Conservation (phyloP, 2,329 filamentous ascomycete species). For the Colletotrichum sublineola region DNA sequence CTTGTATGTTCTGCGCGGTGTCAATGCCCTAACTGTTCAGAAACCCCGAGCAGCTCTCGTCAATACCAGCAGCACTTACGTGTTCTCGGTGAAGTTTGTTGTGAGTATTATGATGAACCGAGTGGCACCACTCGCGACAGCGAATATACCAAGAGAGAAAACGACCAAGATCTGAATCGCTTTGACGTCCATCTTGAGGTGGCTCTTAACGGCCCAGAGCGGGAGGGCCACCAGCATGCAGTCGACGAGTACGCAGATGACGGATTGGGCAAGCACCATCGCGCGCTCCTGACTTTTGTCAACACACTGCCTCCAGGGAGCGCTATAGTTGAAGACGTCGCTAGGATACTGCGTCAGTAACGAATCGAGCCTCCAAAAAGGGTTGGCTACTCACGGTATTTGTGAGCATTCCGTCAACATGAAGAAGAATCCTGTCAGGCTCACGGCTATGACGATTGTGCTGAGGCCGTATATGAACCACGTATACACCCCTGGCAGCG, state of each 20-base stretch:
- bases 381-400: slow-evolving; percentile 38
- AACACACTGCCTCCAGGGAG: slow-evolving; percentile 46
- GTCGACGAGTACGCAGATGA: slow-evolving; percentile 52
- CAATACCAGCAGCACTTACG: slow-evolving; percentile 47
- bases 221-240: slow-evolving; percentile 52
- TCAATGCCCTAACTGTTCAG: neutral
- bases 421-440: slow-evolving; percentile 43
- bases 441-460: slow-evolving; percentile 41
- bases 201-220: slow-evolving; percentile 53
- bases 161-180: slow-evolving; percentile 53
- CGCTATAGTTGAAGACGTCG: slow-evolving; percentile 31
- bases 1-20: slow-evolving; percentile 51
- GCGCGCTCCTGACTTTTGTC: slow-evolving; percentile 43
- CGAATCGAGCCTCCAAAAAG: too few relatives aligned
- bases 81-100: slow-evolving; percentile 48
- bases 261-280: slow-evolving; percentile 53
- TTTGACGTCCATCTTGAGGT: slow-evolving; percentile 52
- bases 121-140: slow-evolving; percentile 54
- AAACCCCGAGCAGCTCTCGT: neutral
- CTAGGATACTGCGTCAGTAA: slow-evolving; percentile 6
- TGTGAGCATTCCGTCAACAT: slow-evolving; percentile 45
- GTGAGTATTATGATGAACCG: slow-evolving; percentile 54
- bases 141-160: slow-evolving; percentile 55
- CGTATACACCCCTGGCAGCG: slow-evolving; percentile 14
- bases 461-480: slow-evolving; percentile 37